Evolutionary conservation across 805 yeast genomes (phyloP), one percentile per base, ranked within the genome.

Genomic region (Debaryomyces maramus): DNA sequence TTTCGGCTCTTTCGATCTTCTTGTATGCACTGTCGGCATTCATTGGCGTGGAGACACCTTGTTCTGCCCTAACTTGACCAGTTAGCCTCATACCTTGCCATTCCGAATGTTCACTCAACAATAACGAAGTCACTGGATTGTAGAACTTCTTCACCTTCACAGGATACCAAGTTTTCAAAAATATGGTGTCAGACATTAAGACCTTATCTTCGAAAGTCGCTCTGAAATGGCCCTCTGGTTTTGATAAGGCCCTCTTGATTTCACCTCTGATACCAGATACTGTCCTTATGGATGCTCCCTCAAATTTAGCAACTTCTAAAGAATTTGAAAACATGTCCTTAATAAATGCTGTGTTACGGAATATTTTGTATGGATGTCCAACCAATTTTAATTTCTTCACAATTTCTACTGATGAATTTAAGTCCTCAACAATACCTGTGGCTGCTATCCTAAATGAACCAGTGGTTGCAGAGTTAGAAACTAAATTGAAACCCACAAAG

Each of bases 201-300:
- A 91, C 78, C 66, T 90, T 91, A 61, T 93, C 99, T 64, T 93
- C 99, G 63, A 93, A 93, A 1, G 97, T 83, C 9, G 99, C 99
- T 59, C 99, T 80, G 73, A 77, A 95, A 61, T 85, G 83, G 9
- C 99, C 99, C 37, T 91, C 98, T 0, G 97, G 97, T 52, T 86
- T 85, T 7, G 96, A 79, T 46, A 93, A 72, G 0, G 98, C 99
- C 47, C 97, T 75, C 62, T 93, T 93, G 53, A 93, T 91, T 63
- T 93, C 98, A 63, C 99, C 99, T 51, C 99, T 75, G 43, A 93
- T 88, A 44, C 99, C 99, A 6, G 96, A 87, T 4, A 93, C 99
- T 0, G 99, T 95, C 63, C 89, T 85, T 58, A 93, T 89, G 33
- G 89, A 83, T 0, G 99, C 99, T 43, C 99, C 99, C 69, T 93